Evolutionary conservation across 2,329 filamentous ascomycete species (phyloP), one percentile per base, ranked within the genome.

Genomic region (Neophaeococcomyces aloes): DNA sequence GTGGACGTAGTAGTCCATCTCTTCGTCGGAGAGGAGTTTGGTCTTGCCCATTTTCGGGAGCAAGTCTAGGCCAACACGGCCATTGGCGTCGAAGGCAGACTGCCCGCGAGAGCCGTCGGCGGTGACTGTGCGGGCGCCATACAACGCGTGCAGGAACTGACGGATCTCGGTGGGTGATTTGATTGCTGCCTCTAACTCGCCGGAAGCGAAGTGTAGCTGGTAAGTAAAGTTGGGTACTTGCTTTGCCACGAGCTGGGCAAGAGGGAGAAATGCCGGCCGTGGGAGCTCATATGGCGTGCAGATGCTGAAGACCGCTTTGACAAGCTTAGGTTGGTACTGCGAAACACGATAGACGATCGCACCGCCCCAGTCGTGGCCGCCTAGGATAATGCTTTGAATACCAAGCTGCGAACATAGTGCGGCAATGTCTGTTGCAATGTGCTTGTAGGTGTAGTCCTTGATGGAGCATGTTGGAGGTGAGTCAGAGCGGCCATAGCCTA

Each of bases 331-430:
- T 56, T 87, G 71, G 73, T 79, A 86, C 50, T 83, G 73, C 11
- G 81, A 78, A 45, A 83, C 66, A 43, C 86, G 78, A 71, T 85
- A 93, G 42, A 82, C 80, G 21, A 88, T 69, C 2, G 73, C 71
- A 55, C 85, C 87, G 61, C 89, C 89, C 76, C 89, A 95, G 65
- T 96, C 89, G 65, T 95, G 89, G 6, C 87, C 89, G 38, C 87
- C 86, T 11, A 95, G 73, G 45, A 95, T 80, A 57, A 94, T 81
- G 37, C 61, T 68, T 33, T 59, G 67, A 42, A 69, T 66, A 3
- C 67, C 65, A 3, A 80, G 61, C 29, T 80, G 72, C 47, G 66
- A 67, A 5, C 82, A 78, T 18, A 96, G 71, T 48, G 78, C 79
- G 17, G 78, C 80, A 52, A 96, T 74, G 57, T 94, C 86, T 43